Base-by-base conservation (phyloP, 768 basidiomycete species). In the Floccularia luteovirens region DNA sequence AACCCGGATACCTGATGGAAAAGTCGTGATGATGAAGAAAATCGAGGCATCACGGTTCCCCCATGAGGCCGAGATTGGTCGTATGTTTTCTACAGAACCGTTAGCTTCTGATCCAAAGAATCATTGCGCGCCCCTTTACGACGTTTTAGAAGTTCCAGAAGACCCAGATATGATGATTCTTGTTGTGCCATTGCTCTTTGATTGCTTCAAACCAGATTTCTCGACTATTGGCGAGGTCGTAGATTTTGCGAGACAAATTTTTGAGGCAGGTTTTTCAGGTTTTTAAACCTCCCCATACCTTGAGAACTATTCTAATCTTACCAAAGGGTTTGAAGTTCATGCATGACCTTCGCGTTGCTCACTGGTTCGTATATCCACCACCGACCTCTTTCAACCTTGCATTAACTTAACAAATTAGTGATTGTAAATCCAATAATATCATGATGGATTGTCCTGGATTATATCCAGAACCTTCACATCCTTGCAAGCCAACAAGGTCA, bases 91-190 rank as follows among this genome's bases (percentile, higher is more conserved):
- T 8, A 35, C 43, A 19, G 40, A 43, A 10, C 39, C 44, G 8
- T 38, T 49, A 8, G 28, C 36, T 1, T 24, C 23, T 17, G 46
- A 57, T 38, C 43, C 56, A 31, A 38, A 45, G 31, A 71, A 67
- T n/a, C 62, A 64, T 34, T 65, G 64, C 10, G 51, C 60, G 2
- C 63, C 60, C 0, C 24, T 67, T 6, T 50, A 48, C 16, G 53
- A 59, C 8, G 43, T 51, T 6, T 19, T 60, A 5, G 35, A 43
- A 8, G 30, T 50, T 5, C 52, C 51, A 10, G 48, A 50, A 24
- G 47, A 57, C 14, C 31, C 20, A 13, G 44, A 41, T 16, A 24
- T 32, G 4, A 19, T 22, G 8, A 41, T 55, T n/a, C n/a, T 62
- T 8, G 57, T 62, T 10, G 59, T 62, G 48, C 61, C 61, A 1